Evolutionary conservation across 2,329 filamentous ascomycete genomes (phyloP).

Genomic region (Iodosphaeria phyllophila): DNA sequence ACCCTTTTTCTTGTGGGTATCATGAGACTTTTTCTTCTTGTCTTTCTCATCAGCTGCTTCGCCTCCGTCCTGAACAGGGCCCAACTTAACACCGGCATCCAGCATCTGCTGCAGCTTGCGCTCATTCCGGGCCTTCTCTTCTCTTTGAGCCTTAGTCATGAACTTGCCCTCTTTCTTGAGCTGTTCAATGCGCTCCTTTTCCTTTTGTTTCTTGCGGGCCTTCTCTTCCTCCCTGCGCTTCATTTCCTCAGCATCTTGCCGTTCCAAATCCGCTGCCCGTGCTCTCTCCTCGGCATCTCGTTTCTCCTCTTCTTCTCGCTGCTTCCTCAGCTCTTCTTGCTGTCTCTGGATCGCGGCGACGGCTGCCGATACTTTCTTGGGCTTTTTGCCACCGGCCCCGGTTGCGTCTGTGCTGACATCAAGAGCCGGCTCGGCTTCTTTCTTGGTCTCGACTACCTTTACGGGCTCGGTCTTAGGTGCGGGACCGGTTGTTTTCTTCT

Average conservation of each 20-base stretch:
- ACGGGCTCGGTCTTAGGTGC: conserved; percentile 35
- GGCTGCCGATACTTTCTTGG: conserved; percentile 72
- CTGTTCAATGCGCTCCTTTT: conserved; percentile 73
- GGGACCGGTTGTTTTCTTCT: conserved; percentile 52
- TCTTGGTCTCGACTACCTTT: conserved; percentile 28
- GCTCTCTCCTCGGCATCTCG: conserved; percentile 43
- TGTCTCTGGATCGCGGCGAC: conserved; percentile 61
- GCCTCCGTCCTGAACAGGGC: conserved; percentile 36
- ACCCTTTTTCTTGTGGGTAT: conserved; percentile 61
- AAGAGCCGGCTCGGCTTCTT: conserved; percentile 23
- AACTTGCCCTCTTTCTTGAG: conserved; percentile 78
- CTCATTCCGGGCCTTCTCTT: conserved; percentile 64
- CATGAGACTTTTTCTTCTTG: conserved; percentile 57
- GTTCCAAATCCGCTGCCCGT: conserved; percentile 46
- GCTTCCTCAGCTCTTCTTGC: conserved; percentile 55
- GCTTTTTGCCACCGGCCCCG: conserved; percentile 49
- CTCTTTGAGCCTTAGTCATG: conserved; percentile 69
- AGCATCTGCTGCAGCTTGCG: conserved; percentile 73
- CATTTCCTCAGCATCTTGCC: conserved; percentile 44
- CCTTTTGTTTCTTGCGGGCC: conserved; percentile 64
- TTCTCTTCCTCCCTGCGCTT: conserved; percentile 55
- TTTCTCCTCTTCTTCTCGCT: conserved; percentile 43
- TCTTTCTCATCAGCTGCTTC: conserved; percentile 26
- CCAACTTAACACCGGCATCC: conserved; percentile 56
- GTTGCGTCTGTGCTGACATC: conserved; percentile 21